Evolutionary conservation across 2,329 filamentous ascomycete genomes (phyloP).

Genomic region (Chaetomium sp.): DNA sequence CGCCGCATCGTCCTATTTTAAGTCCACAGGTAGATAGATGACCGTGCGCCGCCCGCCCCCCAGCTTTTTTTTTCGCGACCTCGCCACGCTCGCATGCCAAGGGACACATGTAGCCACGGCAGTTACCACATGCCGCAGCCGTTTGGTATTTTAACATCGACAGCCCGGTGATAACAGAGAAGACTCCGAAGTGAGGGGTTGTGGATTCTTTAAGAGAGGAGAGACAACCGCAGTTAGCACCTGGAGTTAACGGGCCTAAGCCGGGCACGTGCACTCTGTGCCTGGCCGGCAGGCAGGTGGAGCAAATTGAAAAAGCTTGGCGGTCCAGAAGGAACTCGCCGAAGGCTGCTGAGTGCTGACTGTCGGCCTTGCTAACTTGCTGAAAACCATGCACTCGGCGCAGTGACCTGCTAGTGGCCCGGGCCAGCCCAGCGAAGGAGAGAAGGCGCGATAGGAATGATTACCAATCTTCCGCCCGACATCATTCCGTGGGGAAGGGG

Average conservation of each 20-base stretch:
- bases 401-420: background rate
- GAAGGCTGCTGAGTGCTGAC: background rate
- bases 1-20: no score
- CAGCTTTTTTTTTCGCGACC: no score
- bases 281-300: background rate
- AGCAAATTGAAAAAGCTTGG: constrained; percentile 6
- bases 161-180: background rate
- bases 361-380: no score
- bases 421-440: background rate
- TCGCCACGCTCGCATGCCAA: no score
- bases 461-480: background rate
- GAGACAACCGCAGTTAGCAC: background rate
- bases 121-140: no score
- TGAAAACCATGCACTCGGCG: no score
- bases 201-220: no score
- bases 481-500: background rate
- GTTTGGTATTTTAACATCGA: background rate
- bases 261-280: background rate
- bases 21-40: no score
- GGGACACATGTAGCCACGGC: no score
- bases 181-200: background rate
- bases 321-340: constrained; percentile 4
- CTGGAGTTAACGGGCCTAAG: constrained; percentile 15
- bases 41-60: no score
- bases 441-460: background rate